A percentile compares a stretch with the other conserved stretches of the same genome.
Conservation (phyloP, 169 alveolate species). For the Eimeria acervulina region DNA sequence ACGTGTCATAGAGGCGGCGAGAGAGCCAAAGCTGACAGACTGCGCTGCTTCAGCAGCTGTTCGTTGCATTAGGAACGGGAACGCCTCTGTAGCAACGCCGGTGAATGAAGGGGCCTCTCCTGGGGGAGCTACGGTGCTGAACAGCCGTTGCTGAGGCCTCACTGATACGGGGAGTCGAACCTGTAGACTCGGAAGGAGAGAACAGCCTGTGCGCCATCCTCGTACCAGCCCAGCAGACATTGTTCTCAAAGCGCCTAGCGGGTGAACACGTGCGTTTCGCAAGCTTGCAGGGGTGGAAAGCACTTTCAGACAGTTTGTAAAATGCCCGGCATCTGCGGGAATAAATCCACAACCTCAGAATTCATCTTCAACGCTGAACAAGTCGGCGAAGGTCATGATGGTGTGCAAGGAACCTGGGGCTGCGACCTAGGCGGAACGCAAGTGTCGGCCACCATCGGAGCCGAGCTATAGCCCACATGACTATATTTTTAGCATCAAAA, state of each 20-base stretch:
- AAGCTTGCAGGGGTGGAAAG: neutral
- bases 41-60: neutral
- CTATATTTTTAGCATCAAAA: neutral
- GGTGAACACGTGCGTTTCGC: neutral
- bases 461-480: neutral
- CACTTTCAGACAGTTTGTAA: neutral
- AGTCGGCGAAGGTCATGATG: conserved; percentile 8
- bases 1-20: conserved; percentile 1
- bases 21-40: neutral
- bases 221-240: neutral
- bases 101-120: conserved; percentile 19
- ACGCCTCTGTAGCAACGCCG: conserved; percentile 13
- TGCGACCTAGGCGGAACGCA: neutral
- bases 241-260: too few species aligned
- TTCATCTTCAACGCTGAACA: neutral
- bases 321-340: neutral
- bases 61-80: neutral
- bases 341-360: neutral
- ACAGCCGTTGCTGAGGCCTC: neutral
- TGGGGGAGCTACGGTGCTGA: neutral
- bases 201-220: conserved; percentile 6
- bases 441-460: neutral
- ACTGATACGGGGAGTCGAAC: neutral
- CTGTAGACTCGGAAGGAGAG: neutral
- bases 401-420: neutral